Evolutionary conservation across 2,329 filamentous ascomycete genomes (phyloP).

Genomic region (Penicillium frequentans): DNA sequence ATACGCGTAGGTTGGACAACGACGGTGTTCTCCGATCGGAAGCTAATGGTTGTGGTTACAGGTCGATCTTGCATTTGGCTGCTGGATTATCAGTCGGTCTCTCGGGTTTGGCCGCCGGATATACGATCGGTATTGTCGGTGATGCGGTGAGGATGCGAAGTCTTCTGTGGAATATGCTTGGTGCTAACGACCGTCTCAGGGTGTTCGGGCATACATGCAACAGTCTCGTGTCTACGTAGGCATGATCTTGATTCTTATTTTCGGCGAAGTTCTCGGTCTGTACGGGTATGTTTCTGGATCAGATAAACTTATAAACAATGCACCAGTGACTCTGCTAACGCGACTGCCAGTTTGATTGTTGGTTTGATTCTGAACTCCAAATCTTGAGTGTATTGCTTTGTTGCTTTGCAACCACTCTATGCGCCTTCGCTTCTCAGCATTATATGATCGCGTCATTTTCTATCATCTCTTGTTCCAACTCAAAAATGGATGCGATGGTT

Average conservation of each 20-base stretch:
- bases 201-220: slow-evolving; percentile 92
- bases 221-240: slow-evolving; percentile 96
- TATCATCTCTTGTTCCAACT: background rate
- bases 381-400: slow-evolving; percentile 24
- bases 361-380: slow-evolving; percentile 91
- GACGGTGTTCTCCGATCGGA: background rate
- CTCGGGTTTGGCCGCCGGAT: slow-evolving; percentile 89
- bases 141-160: slow-evolving; percentile 64
- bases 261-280: slow-evolving; percentile 93
- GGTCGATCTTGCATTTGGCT: slow-evolving; percentile 90
- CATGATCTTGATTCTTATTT: slow-evolving; percentile 98
- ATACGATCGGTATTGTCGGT: slow-evolving; percentile 93
- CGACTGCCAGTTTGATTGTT: slow-evolving; percentile 71
- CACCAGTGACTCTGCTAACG: slow-evolving; percentile 19
- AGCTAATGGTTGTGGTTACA: slow-evolving; percentile 36
- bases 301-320: background rate
- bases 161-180: background rate
- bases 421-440: slow-evolving; percentile 4
- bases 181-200: slow-evolving; percentile 39
- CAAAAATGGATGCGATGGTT: background rate
- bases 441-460: background rate
- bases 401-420: background rate
- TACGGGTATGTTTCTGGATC: slow-evolving; percentile 71
- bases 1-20: slow-evolving; percentile 64
- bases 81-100: slow-evolving; percentile 89